Evolutionary conservation across 2,329 filamentous ascomycete species (phyloP).

Genomic region (Ophiostoma quercus): DNA sequence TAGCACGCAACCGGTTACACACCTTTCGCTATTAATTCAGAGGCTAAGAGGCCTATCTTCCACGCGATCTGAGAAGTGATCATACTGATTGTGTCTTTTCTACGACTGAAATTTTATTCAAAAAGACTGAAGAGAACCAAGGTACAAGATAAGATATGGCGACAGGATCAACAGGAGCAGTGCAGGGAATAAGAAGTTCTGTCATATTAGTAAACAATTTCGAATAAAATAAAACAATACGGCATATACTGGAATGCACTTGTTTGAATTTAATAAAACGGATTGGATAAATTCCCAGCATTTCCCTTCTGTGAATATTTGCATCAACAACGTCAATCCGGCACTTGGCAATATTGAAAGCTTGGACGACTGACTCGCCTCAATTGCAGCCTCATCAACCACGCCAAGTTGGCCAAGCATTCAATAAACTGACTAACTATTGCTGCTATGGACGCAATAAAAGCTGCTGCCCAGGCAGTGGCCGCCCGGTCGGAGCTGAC

Average conservation of each 20-base stretch:
- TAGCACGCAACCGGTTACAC: neutral
- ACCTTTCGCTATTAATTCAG: neutral
- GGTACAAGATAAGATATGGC: neutral
- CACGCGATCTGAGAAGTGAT: neutral
- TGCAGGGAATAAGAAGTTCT: neutral
- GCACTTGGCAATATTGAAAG: neutral
- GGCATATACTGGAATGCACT: neutral
- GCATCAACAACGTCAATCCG: neutral
- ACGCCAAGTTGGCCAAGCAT: neutral
- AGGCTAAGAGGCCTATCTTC: neutral
- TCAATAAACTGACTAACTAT: neutral
- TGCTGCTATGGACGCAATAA: neutral
- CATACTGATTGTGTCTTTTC: too few relatives aligned
- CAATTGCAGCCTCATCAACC: neutral
- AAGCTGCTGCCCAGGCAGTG: neutral
- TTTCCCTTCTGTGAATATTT: neutral
- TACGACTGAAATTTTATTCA: too few relatives aligned
- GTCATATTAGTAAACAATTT: neutral
- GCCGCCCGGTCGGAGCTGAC: conserved; percentile 14
- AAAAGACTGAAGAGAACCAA: neutral
- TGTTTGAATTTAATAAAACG: neutral
- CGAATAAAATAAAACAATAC: neutral
- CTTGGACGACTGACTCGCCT: neutral
- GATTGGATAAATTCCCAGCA: neutral
- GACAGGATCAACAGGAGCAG: neutral